Evolutionary conservation across 768 basidiomycete species (phyloP), one percentile per base, ranked within the genome.

Genomic region (Psilocybe azurescens): DNA sequence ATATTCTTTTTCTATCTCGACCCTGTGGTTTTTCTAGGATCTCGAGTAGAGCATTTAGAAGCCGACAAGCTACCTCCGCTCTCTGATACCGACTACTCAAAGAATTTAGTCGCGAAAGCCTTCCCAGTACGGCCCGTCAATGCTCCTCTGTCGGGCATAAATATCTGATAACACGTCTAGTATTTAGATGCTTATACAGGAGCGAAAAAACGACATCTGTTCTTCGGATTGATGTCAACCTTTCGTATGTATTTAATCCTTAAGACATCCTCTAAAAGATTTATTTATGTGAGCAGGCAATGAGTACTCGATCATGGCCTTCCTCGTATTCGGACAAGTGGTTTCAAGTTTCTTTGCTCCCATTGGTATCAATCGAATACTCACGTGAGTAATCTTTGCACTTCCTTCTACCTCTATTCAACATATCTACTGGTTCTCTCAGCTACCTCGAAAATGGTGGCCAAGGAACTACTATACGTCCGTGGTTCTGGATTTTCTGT

Each of bases 381-480:
- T 63, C 1, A 47, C 18, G 61, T 63, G 3, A 53, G 57, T 51
- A 5, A 24, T 5, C 9, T 50, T 9, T 28, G 10, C n/a, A 8
- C 39, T n/a, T 29, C 6, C 33, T 14, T 9, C 14, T 18, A 3
- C 14, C 3, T 10, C 24, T 11, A 18, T 28, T 44, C 30, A 44
- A 29, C 4, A 11, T 14, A 3, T 36, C n/a, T 39, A 2, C 9
- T 16, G 24, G 33, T 24, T 49, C 20, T 33, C 24, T 28, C 60
- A 87, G 83, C 49, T 86, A 89, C 67, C 72, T 91, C 29, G 88
- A 90, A 72, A 79, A 69, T 5, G 73, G 76, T 11, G 85, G 84
- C 4, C 67, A 79, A 59, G 78, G 72, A 30, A 80, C 86, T 0
- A 65, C 72, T 8, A 72, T 88, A 33, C 80, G 81, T 39, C 66